Conservation (phyloP, 768 basidiomycete species). For the Lanmaoa rubissima region DNA sequence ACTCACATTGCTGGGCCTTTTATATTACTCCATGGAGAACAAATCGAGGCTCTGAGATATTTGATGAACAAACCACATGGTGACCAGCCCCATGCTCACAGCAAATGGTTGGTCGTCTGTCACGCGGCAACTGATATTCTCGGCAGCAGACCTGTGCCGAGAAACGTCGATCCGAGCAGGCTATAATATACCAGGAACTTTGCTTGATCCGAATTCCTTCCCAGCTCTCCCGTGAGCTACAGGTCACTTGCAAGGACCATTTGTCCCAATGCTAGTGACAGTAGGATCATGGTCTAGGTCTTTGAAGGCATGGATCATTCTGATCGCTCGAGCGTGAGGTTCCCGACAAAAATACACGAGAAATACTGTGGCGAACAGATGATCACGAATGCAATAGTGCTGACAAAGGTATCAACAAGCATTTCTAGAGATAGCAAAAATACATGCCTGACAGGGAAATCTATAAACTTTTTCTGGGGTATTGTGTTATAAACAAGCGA, state of each 20-base stretch:
- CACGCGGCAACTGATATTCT: constrained; percentile 11
- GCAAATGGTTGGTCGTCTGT: neutral
- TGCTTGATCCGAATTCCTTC: neutral
- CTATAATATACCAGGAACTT: neutral
- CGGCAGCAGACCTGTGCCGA: neutral
- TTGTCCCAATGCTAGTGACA: too few relatives aligned
- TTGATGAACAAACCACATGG: constrained; percentile 14
- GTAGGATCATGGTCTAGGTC: too few relatives aligned
- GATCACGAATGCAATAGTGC: neutral
- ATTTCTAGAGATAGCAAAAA: constrained; percentile 18
- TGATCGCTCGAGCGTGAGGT: neutral
- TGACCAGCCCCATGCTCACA: neutral
- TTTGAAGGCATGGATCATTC: neutral
- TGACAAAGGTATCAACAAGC: neutral
- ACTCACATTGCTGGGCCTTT: constrained; percentile 8
- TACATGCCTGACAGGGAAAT: constrained; percentile 6
- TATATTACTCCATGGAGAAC: constrained; percentile 14
- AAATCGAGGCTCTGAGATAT: neutral
- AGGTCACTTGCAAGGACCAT: neutral
- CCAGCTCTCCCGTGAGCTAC: neutral
- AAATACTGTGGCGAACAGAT: neutral
- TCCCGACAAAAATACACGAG: neutral
- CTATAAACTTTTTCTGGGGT: neutral
- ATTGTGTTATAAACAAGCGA: constrained; percentile 1
- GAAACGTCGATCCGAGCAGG: neutral